These are phyloP conservation scores for Pichia sp. DNA, from an alignment of 1,139 yeast genomes.

Conservation along the genomic window DNA sequence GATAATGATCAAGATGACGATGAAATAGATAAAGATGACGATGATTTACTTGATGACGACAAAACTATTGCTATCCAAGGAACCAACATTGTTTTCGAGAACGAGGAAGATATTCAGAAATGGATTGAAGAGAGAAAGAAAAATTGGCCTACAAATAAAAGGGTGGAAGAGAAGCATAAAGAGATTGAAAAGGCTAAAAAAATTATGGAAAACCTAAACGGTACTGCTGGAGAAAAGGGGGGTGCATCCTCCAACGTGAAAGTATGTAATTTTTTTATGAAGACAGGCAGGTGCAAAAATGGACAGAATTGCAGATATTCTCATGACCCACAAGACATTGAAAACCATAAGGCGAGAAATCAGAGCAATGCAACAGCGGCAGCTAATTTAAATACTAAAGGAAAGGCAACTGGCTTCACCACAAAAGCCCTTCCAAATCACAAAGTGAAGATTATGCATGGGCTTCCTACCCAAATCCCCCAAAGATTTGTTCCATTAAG, in stretches of 20 bases:
- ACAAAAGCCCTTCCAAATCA: conserved; percentile 23
- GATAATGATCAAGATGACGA: not conserved
- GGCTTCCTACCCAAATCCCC: conserved; percentile 38
- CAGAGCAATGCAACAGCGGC: not conserved
- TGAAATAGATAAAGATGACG: conserved; percentile 5
- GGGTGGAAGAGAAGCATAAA: conserved; percentile 33
- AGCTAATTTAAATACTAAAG: not conserved
- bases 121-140: conserved; percentile 77
- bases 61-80: conserved; percentile 42
- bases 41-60: conserved; percentile 9
- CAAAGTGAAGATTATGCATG: conserved; percentile 30
- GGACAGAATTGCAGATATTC: conserved; percentile 39
- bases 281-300: conserved; percentile 37
- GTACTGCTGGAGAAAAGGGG: not conserved
- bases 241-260: conserved; percentile 3
- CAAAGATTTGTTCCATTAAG: conserved; percentile 33
- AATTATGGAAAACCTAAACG: conserved; percentile 4
- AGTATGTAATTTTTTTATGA: conserved; percentile 39
- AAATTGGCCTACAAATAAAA: conserved; percentile 65
- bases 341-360: too few relatives aligned
- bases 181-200: conserved; percentile 16
- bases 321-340: conserved; percentile 14
- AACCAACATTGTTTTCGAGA: conserved; percentile 52
- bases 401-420: not conserved
- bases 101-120: conserved; percentile 64